Conservation (phyloP, 1,284 basidiomycete genomes). For the Hypsizygus ulmarius region DNA sequence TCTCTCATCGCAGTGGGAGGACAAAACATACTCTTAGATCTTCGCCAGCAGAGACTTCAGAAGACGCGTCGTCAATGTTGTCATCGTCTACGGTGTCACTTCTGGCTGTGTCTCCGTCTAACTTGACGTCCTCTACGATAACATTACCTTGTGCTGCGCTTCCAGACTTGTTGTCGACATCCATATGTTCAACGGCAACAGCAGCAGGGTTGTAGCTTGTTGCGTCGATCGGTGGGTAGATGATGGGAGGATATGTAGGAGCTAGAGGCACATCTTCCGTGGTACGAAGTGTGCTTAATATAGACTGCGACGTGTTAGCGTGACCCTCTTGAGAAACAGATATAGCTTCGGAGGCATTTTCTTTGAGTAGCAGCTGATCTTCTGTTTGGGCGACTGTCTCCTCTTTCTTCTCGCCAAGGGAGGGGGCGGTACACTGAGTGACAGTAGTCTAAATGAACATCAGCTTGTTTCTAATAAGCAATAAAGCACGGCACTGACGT, state of each 20-base stretch:
- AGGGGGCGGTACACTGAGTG: no score
- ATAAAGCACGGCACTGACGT: no score
- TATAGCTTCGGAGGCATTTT: no score
- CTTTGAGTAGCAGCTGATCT: no score
- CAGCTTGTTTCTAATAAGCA: no score
- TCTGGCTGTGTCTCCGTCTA: background rate
- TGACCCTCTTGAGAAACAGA: no score
- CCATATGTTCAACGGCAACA: background rate
- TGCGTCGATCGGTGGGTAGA: background rate
- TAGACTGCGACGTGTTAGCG: no score
- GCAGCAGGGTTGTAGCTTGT: background rate
- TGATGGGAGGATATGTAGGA: background rate
- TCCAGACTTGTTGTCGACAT: background rate
- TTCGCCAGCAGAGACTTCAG: background rate
- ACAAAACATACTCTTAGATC: slow-evolving; percentile 2
- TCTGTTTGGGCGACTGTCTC: no score
- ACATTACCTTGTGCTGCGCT: no score
- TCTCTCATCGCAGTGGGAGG: background rate
- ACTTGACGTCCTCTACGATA: no score
- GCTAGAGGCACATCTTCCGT: background rate
- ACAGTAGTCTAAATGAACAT: no score
- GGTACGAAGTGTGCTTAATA: background rate
- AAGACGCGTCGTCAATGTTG: slow-evolving; percentile 11
- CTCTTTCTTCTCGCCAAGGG: no score
- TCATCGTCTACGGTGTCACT: slow-evolving; percentile 9